Percentiles rank a stretch among this genome's conserved stretches.
Evolutionary conservation across 139 green algal species (phyloP).

Genomic region (Volvox africanus): DNA sequence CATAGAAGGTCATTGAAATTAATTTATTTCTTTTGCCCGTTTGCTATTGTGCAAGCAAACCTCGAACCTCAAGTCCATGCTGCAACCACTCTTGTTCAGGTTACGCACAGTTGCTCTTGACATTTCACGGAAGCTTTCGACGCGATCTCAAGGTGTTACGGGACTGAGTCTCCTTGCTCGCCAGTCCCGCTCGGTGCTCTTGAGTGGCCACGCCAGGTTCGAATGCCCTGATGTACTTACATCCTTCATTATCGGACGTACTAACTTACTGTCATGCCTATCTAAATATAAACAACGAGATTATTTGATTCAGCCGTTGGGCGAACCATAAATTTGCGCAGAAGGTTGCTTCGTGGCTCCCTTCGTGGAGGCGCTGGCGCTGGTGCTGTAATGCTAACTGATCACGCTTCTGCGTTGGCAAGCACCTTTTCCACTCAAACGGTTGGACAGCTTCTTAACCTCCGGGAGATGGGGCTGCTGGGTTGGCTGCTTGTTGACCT

Average conservation of each 20-base stretch:
- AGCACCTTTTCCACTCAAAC: background rate
- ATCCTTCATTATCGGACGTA: no score
- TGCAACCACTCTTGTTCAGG: background rate
- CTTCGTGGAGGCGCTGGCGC: background rate
- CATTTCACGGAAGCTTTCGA: background rate
- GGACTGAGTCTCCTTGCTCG: constrained; percentile 9
- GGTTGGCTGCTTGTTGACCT: constrained; percentile 69
- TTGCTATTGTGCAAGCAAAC: background rate
- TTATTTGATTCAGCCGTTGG: no score
- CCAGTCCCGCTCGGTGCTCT: background rate
- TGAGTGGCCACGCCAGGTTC: background rate
- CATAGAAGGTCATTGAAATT: no score
- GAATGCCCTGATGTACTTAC: background rate
- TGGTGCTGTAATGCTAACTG: background rate
- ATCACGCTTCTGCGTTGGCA: background rate
- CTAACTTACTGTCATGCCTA: no score
- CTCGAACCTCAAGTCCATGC: background rate
- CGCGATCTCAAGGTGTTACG: background rate
- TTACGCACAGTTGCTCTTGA: background rate
- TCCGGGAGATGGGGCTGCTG: constrained; percentile 63
- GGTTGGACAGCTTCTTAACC: background rate
- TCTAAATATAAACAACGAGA: no score
- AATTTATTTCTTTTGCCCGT: background rate
- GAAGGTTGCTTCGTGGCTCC: background rate
- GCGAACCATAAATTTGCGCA: background rate